Conservation (phyloP, 192 early-diverging fungal genomes). For the Backusella mclennaniae region DNA sequence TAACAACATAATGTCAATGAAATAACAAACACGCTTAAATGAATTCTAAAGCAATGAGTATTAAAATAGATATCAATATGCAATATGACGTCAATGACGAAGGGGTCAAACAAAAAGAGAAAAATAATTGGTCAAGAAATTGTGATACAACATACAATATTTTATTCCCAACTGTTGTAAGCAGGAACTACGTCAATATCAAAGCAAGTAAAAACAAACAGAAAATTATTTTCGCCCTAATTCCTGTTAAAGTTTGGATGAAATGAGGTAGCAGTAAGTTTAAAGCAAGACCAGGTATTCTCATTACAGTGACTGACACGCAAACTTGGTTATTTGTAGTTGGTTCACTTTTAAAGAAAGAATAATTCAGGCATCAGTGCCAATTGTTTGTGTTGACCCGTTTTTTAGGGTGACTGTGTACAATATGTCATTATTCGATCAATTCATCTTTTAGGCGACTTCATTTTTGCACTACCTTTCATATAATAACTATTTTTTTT, state of each 20-base stretch:
- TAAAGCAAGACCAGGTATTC: not conserved
- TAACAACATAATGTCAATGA: not conserved
- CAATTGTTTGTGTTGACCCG: too few relatives aligned
- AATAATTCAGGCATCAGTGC: too few relatives aligned
- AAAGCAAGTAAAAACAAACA: not conserved
- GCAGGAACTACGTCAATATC: not conserved
- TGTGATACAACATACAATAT: not conserved
- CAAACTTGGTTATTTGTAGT: not conserved
- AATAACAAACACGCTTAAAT: not conserved
- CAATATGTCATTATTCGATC: too few relatives aligned
- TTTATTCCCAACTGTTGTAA: not conserved
- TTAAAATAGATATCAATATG: not conserved
- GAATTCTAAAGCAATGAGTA: not conserved
- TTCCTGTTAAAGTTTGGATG: not conserved
- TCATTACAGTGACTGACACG: not conserved
- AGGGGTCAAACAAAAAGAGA: not conserved
- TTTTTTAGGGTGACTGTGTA: too few relatives aligned
- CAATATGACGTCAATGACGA: not conserved
- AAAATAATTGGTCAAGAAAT: not conserved
- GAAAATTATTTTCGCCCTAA: not conserved
- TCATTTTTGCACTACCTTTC: too few relatives aligned
- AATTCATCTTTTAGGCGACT: too few relatives aligned
- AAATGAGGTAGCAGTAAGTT: not conserved
- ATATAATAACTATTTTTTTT: too few relatives aligned
- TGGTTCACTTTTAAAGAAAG: not conserved